phyloP scores from a whole-genome alignment of 164 flowering plant genomes.

The Taxillus chinensis region DNA sequence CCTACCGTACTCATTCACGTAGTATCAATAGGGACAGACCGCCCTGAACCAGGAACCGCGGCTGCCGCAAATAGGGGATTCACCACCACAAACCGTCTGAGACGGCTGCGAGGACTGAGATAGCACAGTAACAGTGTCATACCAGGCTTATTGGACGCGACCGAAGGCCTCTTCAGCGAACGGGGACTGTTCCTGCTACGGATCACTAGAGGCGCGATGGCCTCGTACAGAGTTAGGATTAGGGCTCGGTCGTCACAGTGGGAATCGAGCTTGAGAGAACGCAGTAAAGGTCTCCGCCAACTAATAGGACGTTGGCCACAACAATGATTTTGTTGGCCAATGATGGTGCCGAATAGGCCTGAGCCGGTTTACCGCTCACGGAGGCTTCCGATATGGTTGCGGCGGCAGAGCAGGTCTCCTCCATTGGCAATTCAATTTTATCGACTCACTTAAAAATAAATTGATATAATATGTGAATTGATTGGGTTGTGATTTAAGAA shows the following conservation, averaged over 20 bases:
- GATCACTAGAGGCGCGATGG: neutral
- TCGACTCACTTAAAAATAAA: too few relatives aligned
- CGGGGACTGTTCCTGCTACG: neutral
- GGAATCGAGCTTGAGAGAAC: neutral
- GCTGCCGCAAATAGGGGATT: too few relatives aligned
- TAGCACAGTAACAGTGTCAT: slow-evolving; percentile 7
- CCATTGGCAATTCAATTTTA: too few relatives aligned
- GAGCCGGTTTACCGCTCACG: too few relatives aligned
- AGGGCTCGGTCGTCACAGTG: neutral
- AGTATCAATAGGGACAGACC: slow-evolving; percentile 46
- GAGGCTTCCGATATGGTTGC: too few relatives aligned
- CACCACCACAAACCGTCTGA: too few relatives aligned
- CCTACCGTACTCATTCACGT: slow-evolving; percentile 31
- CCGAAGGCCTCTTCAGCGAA: slow-evolving; percentile 1
- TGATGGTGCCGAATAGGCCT: too few relatives aligned
- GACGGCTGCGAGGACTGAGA: too few relatives aligned
- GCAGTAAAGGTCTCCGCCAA: neutral
- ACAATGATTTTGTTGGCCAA: neutral
- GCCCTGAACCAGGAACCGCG: slow-evolving; percentile 28
- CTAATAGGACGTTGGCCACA: neutral
- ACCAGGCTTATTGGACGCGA: slow-evolving; percentile 19
- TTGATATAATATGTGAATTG: too few relatives aligned
- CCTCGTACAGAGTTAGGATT: neutral
- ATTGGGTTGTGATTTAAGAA: too few relatives aligned
- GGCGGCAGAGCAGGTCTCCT: too few relatives aligned